These are phyloP conservation scores for Penicillium taxi DNA, from an alignment of 495 filamentous ascomycete genomes.

Conservation along the genomic window DNA sequence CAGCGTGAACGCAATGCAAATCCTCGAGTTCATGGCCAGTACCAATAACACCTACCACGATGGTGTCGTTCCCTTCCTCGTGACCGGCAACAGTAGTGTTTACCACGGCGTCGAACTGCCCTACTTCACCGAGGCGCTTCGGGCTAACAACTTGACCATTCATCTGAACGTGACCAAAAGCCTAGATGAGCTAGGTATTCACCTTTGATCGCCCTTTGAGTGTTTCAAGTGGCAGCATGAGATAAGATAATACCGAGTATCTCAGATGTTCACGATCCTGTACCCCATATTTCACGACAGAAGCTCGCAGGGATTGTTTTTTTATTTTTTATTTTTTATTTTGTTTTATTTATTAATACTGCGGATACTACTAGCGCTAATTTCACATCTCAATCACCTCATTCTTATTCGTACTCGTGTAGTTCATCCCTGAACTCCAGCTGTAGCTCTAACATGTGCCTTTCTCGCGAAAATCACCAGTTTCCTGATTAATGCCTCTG, in stretches of 20 bases:
- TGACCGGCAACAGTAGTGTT: conserved; percentile 49
- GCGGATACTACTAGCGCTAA: too few species aligned
- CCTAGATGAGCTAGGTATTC: neutral
- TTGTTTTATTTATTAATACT: too few species aligned
- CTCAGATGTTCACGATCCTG: too few species aligned
- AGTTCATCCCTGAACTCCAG: too few species aligned
- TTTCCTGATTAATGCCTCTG: conserved; percentile 11
- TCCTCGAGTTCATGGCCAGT: conserved; percentile 34
- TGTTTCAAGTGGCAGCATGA: too few species aligned
- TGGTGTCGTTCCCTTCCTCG: conserved; percentile 51
- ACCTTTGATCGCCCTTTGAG: neutral
- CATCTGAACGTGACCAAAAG: conserved; percentile 31
- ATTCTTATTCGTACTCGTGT: too few species aligned
- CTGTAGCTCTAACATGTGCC: conserved; percentile 3
- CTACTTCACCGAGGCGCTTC: conserved; percentile 52
- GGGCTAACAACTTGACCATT: conserved; percentile 28
- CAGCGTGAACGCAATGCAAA: conserved; percentile 39
- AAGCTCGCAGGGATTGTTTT: too few species aligned
- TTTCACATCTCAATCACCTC: too few species aligned
- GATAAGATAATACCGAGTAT: too few species aligned
- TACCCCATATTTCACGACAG: too few species aligned
- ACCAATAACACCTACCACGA: conserved; percentile 38
- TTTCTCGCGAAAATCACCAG: conserved; percentile 9
- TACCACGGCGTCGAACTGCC: conserved; percentile 51
- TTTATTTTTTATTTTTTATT: too few species aligned